phyloP scores from a whole-genome alignment of 108 stramenopile genomes.

The Asterionellopsis glacialis region DNA sequence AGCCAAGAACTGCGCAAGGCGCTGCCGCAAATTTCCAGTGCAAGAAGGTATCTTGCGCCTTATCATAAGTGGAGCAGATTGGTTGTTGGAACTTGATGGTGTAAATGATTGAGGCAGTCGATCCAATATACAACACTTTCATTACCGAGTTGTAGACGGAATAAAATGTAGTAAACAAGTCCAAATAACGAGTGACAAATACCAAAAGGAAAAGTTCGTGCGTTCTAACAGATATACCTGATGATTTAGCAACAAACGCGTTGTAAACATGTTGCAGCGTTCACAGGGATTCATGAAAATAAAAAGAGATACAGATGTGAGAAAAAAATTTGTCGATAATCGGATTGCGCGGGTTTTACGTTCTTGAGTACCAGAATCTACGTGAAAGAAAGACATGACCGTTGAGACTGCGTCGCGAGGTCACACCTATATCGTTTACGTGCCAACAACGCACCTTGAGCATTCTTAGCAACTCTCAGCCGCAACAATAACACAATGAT shows the following conservation, averaged over 20 bases:
- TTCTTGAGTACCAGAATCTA: no score
- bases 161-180: conserved; percentile 89
- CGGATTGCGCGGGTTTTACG: no score
- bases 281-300: neutral
- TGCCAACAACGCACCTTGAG: conserved; percentile 52
- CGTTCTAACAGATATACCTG: conserved; percentile 95
- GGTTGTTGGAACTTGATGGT: conserved; percentile 88
- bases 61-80: conserved; percentile 93
- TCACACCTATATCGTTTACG: no score
- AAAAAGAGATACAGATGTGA: neutral
- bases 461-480: conserved; percentile 93
- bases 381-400: no score
- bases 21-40: conserved; percentile 95
- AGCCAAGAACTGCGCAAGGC: conserved; percentile 84
- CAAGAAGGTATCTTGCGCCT: conserved; percentile 95
- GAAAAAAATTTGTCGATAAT: no score
- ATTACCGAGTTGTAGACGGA: conserved; percentile 95
- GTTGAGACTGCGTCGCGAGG: neutral
- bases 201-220: conserved; percentile 98
- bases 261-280: neutral
- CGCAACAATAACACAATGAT: conserved; percentile 95
- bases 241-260: neutral
- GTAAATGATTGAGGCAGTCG: conserved; percentile 92
- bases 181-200: conserved; percentile 90
- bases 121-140: conserved; percentile 94